A percentile compares a stretch with the other conserved stretches of the same genome.
phyloP scores from a whole-genome alignment of 1,139 yeast species.

The Debaryomyces robertsiae region DNA sequence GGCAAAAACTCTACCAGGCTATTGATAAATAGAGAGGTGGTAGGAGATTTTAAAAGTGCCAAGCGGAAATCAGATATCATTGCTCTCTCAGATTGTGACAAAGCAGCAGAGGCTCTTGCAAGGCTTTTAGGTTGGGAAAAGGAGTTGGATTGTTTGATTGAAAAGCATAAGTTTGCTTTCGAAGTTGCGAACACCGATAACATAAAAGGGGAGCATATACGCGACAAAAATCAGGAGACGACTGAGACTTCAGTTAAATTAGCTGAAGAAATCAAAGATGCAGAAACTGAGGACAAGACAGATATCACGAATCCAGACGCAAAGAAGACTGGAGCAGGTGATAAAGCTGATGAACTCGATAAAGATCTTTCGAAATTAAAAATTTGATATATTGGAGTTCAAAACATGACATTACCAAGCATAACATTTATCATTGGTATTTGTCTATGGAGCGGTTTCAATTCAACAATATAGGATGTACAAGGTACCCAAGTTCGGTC shows the following conservation, averaged over 20 bases:
- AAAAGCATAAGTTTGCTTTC: slow-evolving; percentile 13
- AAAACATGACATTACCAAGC: too few species aligned
- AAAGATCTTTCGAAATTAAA: slow-evolving; percentile 14
- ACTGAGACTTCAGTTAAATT: slow-evolving; percentile 8
- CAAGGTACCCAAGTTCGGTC: too few species aligned
- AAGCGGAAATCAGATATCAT: slow-evolving; percentile 60
- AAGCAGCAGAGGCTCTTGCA: slow-evolving; percentile 55
- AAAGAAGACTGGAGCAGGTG: neutral
- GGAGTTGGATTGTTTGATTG: slow-evolving; percentile 44
- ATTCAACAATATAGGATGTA: too few species aligned
- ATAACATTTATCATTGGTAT: too few species aligned
- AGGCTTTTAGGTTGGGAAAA: slow-evolving; percentile 64
- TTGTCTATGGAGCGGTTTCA: too few species aligned
- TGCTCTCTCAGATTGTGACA: slow-evolving; percentile 64
- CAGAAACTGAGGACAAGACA: slow-evolving; percentile 2
- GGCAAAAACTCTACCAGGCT: slow-evolving; percentile 54
- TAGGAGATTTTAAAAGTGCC: slow-evolving; percentile 64
- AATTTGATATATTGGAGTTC: slow-evolving; percentile 9
- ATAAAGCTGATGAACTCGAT: slow-evolving; percentile 10
- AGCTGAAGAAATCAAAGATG: slow-evolving; percentile 12
- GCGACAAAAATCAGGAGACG: neutral
- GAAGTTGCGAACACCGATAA: neutral
- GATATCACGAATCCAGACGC: slow-evolving; percentile 1
- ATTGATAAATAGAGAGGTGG: slow-evolving; percentile 71
- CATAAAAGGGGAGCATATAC: slow-evolving; percentile 4